Percentiles rank a stretch among this genome's conserved stretches.
Conservation (phyloP, 495 filamentous ascomycete genomes). For the Hyaloscypha finlandica region DNA sequence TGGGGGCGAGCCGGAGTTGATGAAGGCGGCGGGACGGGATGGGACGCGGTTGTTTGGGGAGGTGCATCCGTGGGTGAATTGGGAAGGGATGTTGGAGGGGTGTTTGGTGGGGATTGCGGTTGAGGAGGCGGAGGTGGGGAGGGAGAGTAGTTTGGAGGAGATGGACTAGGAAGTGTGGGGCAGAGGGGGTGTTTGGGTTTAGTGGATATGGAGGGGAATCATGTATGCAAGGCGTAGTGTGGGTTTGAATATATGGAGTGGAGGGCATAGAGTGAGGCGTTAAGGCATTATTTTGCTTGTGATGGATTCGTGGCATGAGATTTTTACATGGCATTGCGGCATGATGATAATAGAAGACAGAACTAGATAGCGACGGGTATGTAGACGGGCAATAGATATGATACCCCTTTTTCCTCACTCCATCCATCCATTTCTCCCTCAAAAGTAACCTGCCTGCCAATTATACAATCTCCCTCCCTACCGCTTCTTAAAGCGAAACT, state of each 20-base stretch:
- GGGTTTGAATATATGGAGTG: not conserved
- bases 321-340: not conserved
- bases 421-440: not conserved
- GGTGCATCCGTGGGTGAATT: slow-evolving; percentile 97
- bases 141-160: slow-evolving; percentile 51
- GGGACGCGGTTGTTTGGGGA: slow-evolving; percentile 83
- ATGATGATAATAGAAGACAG: slow-evolving; percentile 9
- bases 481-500: slow-evolving; percentile 47
- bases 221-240: not conserved
- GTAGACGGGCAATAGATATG: slow-evolving; percentile 25
- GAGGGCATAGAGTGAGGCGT: slow-evolving; percentile 17
- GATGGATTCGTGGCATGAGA: not conserved
- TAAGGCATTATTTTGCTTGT: slow-evolving; percentile 11
- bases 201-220: not conserved
- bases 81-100: slow-evolving; percentile 86
- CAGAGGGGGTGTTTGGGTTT: not conserved
- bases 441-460: not conserved
- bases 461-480: not conserved
- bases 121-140: slow-evolving; percentile 62
- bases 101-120: slow-evolving; percentile 88
- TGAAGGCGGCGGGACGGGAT: slow-evolving; percentile 77
- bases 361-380: slow-evolving; percentile 10
- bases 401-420: slow-evolving; percentile 21
- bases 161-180: slow-evolving; percentile 59
- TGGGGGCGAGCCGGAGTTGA: slow-evolving; percentile 82